A percentile compares a stretch with the other conserved stretches of the same genome.
Evolutionary conservation across 495 filamentous ascomycete genomes (phyloP).

Genomic region (Tetracladium setigerum): DNA sequence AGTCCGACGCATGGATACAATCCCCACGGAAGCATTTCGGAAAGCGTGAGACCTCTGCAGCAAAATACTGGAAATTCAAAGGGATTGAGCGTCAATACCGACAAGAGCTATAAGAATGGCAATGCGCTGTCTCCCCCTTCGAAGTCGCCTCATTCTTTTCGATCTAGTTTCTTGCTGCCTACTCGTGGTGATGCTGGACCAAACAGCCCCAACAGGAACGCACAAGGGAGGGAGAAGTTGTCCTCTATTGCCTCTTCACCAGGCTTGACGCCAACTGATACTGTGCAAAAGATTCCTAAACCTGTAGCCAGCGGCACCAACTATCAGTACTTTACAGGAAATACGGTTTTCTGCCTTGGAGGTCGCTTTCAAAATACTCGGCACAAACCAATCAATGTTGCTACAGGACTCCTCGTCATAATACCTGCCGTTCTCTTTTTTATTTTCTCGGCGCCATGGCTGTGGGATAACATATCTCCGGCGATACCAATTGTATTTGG

Average conservation of each 20-base stretch:
- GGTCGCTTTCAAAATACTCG: constrained; percentile 83
- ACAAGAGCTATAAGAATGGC: constrained; percentile 42
- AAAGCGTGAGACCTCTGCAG: constrained; percentile 68
- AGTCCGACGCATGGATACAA: constrained; percentile 61
- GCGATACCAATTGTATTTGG: constrained; percentile 87
- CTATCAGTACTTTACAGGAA: constrained; percentile 87
- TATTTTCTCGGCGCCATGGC: constrained; percentile 77
- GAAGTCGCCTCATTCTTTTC: constrained; percentile 67
- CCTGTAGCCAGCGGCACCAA: constrained; percentile 55
- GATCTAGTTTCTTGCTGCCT: constrained; percentile 57
- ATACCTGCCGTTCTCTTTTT: constrained; percentile 78
- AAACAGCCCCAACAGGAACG: constrained; percentile 43
- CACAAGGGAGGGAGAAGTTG: constrained; percentile 64
- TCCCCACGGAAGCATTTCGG: constrained; percentile 58
- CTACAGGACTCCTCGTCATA: constrained; percentile 70
- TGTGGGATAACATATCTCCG: constrained; percentile 86
- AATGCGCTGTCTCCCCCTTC: constrained; percentile 44
- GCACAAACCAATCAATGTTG: constrained; percentile 86
- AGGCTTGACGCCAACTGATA: constrained; percentile 33
- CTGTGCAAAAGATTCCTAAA: constrained; percentile 1
- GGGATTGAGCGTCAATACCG: constrained; percentile 50
- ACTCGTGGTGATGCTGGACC: constrained; percentile 38
- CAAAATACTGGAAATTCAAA: constrained; percentile 41
- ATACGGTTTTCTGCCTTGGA: constrained; percentile 79
- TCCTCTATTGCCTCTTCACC: constrained; percentile 72